Evolutionary conservation across 345 rosid genomes (phyloP), one percentile per base, ranked within the genome.

Genomic region (Hevea brasiliensis): DNA sequence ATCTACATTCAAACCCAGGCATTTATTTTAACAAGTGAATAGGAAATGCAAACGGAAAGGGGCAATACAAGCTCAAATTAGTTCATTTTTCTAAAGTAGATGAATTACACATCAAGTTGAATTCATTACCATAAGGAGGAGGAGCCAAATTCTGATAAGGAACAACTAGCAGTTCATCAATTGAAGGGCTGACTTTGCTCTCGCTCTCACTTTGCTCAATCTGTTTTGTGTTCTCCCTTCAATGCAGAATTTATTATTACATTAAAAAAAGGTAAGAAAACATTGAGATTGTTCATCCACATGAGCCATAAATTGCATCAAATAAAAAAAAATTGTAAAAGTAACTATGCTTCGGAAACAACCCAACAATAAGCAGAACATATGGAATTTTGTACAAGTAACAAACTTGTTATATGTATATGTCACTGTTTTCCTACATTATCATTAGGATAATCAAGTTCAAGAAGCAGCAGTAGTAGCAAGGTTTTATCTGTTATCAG

Each of bases 141-240:
- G 78, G 74, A 26, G 67, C 73, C 75, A 84, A 81, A 75, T 55
- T 63, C 20, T 77, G 77, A 74, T 81, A 81, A 61, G 88, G 85
- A 82, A 87, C 72, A 65, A 85, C 68, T 61, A 82, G 73, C 71
- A 85, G 70, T 76, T 78, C 83, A 78, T 76, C 78, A 29, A 54
- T 70, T 71, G 75, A 71, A 56, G 70, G 42, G 73, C 67, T 29
- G 8, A 56, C 55, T 64, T 80, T 68, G 42, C 72, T 74, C 65
- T 73, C 65, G 26, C 72, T 47, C 61, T 72, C 21, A 53, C 74
- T 72, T 66, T 76, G 72, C 45, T 65, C 80, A 63, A 73, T 74
- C 74, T 77, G 70, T 29, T 47, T 61, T 26, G 54, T 81, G 68
- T 70, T 66, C 66, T 77, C 84, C 81, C 89, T 87, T 76, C 83